Evolutionary conservation across 257 asterid species (phyloP).

Genomic region (Prunella vulgaris): DNA sequence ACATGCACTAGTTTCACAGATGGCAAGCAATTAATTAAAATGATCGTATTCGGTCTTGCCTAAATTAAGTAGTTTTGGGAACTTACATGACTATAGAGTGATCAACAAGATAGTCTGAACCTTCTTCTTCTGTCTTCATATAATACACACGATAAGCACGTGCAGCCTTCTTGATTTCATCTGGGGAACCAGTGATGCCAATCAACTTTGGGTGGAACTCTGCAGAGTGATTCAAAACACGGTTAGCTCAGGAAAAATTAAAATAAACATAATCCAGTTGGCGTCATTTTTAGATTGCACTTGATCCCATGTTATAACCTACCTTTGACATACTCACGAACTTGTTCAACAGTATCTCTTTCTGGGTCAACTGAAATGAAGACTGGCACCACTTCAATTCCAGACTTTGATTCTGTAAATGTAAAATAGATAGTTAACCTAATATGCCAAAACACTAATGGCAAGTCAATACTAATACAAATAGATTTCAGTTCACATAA

Average conservation of each 20-base stretch:
- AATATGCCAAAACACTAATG: neutral
- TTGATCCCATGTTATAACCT: slow-evolving; percentile 5
- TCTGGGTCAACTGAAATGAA: slow-evolving; percentile 97
- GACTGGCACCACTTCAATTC: slow-evolving; percentile 73
- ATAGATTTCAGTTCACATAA: neutral
- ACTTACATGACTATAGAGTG: slow-evolving; percentile 95
- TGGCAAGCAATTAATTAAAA: slow-evolving; percentile 1
- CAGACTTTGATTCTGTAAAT: slow-evolving; percentile 65
- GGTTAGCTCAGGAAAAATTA: neutral
- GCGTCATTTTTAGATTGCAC: slow-evolving; percentile 2
- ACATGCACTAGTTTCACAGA: neutral
- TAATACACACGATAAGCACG: slow-evolving; percentile 94
- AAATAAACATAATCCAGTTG: neutral
- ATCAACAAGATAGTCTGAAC: slow-evolving; percentile 91
- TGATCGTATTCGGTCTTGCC: neutral
- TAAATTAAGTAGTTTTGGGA: slow-evolving; percentile 1
- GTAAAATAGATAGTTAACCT: slow-evolving; percentile 9
- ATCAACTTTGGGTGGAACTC: slow-evolving; percentile 88
- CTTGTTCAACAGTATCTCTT: slow-evolving; percentile 90
- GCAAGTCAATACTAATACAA: neutral
- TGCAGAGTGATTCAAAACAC: slow-evolving; percentile 23
- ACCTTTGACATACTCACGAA: slow-evolving; percentile 88
- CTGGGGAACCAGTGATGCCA: slow-evolving; percentile 79
- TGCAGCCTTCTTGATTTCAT: slow-evolving; percentile 74
- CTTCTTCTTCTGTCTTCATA: slow-evolving; percentile 96